Evolutionary conservation across 176 grass and related monocot species (phyloP), one percentile per base, ranked within the genome.

Genomic region (Oryza meyeriana): DNA sequence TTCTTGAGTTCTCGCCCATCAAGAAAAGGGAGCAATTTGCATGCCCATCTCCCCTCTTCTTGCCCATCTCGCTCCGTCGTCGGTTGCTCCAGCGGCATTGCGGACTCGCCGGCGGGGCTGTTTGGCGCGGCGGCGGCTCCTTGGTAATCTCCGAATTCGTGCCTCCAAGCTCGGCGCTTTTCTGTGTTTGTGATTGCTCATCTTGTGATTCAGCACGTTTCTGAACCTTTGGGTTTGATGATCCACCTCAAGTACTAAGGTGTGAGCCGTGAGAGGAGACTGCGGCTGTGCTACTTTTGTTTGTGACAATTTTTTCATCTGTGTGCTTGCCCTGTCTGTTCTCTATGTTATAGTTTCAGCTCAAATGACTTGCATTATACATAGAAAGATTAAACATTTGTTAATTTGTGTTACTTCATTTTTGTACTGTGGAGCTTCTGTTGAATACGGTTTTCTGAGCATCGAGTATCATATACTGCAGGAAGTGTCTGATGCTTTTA

Each of bases 401-500:
- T 71, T 55, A 13, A 70, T 47, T 62, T 12, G 34, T 4, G 30
- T 7, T 28, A 20, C 30, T 80, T 69, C 47, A 14, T 55, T n/a
- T n/a, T n/a, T 39, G 2, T 55, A n/a, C 7, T 55, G 13, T 5
- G 10, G 18, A 76, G 13, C 45, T 57, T 40, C 42, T 72, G 14
- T 27, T 30, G 40, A 11, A 0, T 64, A 1, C 69, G 76, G 38
- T 69, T 30, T 61, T 73, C 3, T 27, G 16, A 66, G 22, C 12
- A 28, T 12, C 16, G 4, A 1, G 13, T 55, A 24, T 16, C 25
- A 14, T 77, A 29, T 58, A 7, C 8, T 64, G 35, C 16, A 24
- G 14, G 22, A 85, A 74, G 12, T 47, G 11, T 13, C 87, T 59
- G 42, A 85, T 72, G 57, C 63, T 58, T 58, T 10, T 66, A 22